Percentiles rank a stretch among this genome's conserved stretches.
Evolutionary conservation across 1,284 basidiomycete species (phyloP).

Genomic region (Fomitopsis palustris): DNA sequence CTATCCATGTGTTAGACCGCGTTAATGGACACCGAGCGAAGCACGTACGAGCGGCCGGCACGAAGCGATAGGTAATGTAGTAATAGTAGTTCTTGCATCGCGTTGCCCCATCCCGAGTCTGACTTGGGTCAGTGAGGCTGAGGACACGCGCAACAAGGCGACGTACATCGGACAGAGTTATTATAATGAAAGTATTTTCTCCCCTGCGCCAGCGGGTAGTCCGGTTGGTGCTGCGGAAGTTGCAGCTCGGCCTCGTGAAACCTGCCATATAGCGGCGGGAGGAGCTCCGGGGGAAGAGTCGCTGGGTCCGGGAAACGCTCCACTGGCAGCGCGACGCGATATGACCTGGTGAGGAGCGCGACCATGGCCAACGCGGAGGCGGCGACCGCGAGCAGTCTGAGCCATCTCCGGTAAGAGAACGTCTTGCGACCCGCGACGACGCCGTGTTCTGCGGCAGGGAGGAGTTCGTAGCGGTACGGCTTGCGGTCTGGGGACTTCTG

Average conservation of each 20-base stretch:
- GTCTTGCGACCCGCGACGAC: not conserved
- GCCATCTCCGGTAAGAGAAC: not conserved
- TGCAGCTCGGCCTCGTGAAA: not conserved
- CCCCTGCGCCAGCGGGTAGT: not conserved
- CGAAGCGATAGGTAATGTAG: not conserved
- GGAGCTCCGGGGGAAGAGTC: not conserved
- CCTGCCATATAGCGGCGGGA: not conserved
- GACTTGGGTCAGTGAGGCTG: not conserved
- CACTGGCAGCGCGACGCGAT: not conserved
- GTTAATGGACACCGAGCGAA: not conserved
- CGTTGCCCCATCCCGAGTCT: conserved; percentile 1
- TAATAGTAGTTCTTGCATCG: not conserved
- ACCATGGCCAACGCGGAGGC: not conserved
- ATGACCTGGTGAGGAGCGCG: not conserved
- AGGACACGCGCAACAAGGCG: not conserved
- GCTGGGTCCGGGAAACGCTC: not conserved
- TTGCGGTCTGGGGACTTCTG: not conserved
- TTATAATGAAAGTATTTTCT: not conserved
- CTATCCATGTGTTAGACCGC: conserved; percentile 6
- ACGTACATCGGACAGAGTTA: not conserved
- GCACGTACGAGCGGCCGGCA: not conserved
- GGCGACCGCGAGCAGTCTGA: not conserved
- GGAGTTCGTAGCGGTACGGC: not conserved
- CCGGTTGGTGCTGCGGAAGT: not conserved
- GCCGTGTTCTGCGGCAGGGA: not conserved